Percentiles rank a stretch among this genome's conserved stretches.
Evolutionary conservation across 2,329 filamentous ascomycete species (phyloP).

Genomic region (Chalara sp.): DNA sequence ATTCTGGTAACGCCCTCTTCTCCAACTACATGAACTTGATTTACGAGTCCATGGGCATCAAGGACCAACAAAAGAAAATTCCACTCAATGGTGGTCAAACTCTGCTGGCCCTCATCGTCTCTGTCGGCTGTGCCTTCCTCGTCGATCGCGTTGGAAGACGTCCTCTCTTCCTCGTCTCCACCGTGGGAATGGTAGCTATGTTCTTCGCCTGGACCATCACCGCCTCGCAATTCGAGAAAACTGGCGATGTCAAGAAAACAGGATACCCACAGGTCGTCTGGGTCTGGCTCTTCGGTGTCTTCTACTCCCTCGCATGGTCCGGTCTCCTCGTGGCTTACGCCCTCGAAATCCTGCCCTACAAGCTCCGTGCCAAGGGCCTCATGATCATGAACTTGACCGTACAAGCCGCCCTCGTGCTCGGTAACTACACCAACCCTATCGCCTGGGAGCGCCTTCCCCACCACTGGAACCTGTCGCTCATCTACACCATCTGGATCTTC

Average conservation of each 20-base stretch:
- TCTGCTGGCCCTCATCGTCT: neutral
- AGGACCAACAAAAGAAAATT: conserved; percentile 16
- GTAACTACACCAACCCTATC: conserved; percentile 30
- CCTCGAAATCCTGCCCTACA: conserved; percentile 45
- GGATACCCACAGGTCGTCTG: conserved; percentile 31
- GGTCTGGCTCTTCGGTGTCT: conserved; percentile 43
- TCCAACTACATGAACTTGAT: conserved; percentile 60
- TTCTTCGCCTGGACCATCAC: conserved; percentile 43
- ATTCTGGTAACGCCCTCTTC: conserved; percentile 60
- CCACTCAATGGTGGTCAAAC: neutral
- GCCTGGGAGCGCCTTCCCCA: neutral
- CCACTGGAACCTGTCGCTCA: conserved; percentile 45
- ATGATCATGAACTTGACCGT: conserved; percentile 60
- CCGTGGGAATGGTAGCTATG: conserved; percentile 32
- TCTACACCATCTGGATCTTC: conserved; percentile 45
- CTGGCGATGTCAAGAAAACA: conserved; percentile 4
- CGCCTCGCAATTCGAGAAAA: conserved; percentile 6
- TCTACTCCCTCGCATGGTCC: conserved; percentile 30
- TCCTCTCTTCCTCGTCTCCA: conserved; percentile 42
- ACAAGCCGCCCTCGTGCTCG: conserved; percentile 53
- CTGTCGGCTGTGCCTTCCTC: conserved; percentile 40
- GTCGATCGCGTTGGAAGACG: conserved; percentile 50
- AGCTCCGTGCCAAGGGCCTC: conserved; percentile 35
- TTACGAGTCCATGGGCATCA: conserved; percentile 56
- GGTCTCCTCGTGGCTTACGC: conserved; percentile 39